Percentiles rank a stretch among this genome's conserved stretches.
Conservation (phyloP, 371 early-diverging fungal species). For the Mortierella polycephala region DNA sequence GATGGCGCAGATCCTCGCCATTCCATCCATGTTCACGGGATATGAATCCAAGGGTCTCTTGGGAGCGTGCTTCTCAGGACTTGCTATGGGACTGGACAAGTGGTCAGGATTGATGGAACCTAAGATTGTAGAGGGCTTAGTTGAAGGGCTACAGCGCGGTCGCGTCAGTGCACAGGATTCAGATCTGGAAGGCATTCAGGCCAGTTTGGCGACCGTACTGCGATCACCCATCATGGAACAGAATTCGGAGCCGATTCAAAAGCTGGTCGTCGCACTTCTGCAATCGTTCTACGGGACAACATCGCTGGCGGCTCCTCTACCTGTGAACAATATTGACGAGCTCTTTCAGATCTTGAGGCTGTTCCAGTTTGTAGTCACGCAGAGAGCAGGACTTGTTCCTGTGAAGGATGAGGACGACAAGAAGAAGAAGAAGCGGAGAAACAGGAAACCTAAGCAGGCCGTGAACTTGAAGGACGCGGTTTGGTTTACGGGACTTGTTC, state of each 20-base stretch:
- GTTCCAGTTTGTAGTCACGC: slow-evolving; percentile 50
- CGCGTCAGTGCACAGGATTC: slow-evolving; percentile 29
- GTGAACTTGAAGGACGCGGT: slow-evolving; percentile 17
- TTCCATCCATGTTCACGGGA: slow-evolving; percentile 34
- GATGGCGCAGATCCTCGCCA: slow-evolving; percentile 39
- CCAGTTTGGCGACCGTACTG: slow-evolving; percentile 46
- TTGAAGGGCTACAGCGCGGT: slow-evolving; percentile 36
- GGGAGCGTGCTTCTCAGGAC: slow-evolving; percentile 44
- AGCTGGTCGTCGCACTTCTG: slow-evolving; percentile 25
- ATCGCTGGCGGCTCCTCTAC: slow-evolving; percentile 3
- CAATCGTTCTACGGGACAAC: slow-evolving; percentile 34
- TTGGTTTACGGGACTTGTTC: slow-evolving; percentile 44
- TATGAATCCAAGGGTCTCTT: slow-evolving; percentile 31
- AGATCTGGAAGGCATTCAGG: slow-evolving; percentile 48
- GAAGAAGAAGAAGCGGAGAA: slow-evolving; percentile 35
- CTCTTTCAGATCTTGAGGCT: slow-evolving; percentile 46
- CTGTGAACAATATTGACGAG: slow-evolving; percentile 25
- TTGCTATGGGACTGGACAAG: slow-evolving; percentile 49
- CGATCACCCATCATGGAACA: slow-evolving; percentile 21
- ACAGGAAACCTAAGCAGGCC: slow-evolving; percentile 30
- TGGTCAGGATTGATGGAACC: slow-evolving; percentile 53
- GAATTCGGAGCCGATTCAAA: slow-evolving; percentile 23
- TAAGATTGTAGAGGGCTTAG: slow-evolving; percentile 35
- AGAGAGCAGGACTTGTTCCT: slow-evolving; percentile 33
- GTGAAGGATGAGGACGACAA: slow-evolving; percentile 28